Evolutionary conservation across 2,329 filamentous ascomycete species (phyloP).

Genomic region (Penicillium crustosum): DNA sequence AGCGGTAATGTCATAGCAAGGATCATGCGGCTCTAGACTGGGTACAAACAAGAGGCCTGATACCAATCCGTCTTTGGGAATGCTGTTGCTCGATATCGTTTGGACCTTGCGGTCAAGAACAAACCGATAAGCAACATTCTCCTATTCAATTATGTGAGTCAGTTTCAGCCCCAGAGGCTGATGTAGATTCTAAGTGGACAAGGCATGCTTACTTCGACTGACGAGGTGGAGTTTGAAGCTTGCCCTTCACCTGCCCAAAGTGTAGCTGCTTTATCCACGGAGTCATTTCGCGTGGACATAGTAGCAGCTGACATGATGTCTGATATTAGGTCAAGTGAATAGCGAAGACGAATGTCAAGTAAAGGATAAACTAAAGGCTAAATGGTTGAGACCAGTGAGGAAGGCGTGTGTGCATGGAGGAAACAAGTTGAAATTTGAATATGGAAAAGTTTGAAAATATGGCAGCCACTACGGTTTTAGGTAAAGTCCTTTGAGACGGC

Average conservation of each 20-base stretch:
- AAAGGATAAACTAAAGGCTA: background rate
- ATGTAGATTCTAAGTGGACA: slow-evolving; percentile 1
- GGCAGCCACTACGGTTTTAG: background rate
- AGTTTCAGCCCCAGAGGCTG: background rate
- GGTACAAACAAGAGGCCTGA: slow-evolving; percentile 85
- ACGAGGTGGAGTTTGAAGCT: slow-evolving; percentile 32
- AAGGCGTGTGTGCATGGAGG: background rate
- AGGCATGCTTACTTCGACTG: slow-evolving; percentile 37
- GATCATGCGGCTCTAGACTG: slow-evolving; percentile 57
- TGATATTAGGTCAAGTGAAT: background rate
- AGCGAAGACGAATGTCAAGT: background rate
- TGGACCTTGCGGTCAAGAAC: slow-evolving; percentile 60
- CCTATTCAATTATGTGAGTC: slow-evolving; percentile 16
- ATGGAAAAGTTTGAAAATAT: background rate
- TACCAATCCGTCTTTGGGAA: slow-evolving; percentile 61
- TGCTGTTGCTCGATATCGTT: slow-evolving; percentile 70
- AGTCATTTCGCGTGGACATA: slow-evolving; percentile 21
- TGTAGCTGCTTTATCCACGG: slow-evolving; percentile 35
- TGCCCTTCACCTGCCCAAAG: slow-evolving; percentile 37
- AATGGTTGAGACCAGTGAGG: background rate
- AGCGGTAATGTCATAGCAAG: slow-evolving; percentile 63
- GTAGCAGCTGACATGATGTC: slow-evolving; percentile 12
- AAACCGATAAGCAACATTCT: slow-evolving; percentile 37
- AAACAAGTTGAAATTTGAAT: background rate
- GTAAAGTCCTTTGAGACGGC: background rate